Base-by-base conservation (phyloP, 2,329 filamentous ascomycete species). In the Botrytis byssoidea region DNA sequence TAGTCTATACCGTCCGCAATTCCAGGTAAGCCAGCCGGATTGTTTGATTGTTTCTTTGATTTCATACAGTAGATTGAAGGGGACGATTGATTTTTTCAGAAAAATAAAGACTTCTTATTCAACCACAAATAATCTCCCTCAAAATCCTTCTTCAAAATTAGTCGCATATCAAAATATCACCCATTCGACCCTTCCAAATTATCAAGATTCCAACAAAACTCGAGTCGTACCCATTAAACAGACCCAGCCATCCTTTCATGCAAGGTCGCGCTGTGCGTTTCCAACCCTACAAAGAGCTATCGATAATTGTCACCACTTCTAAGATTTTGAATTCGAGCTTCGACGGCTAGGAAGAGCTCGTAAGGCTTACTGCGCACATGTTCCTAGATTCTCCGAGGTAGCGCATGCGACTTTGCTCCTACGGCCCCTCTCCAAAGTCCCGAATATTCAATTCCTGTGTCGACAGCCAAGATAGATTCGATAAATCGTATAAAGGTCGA, bases 391-490 rank as follows among this genome's bases (percentile, higher is more conserved):
- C 71, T 74, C 68, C 32, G 59, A 65, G 74, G 75, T 80, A 80
- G 78, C 79, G 79, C 76, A 79, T 79, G 78, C 79, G 76, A 79
- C 74, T 75, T 74, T 74, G 75, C 74, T 77, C 77, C 61, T 73
- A 64, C 74, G 74, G 75, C 75, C 74, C 70, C 59, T 72, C 74
- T 72, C 44, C 48, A 66, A 75, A 63, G 35, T 60, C 63, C 59
- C 51, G 35, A 42, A 71, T 37, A 57, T 68, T 66, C 73, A 60
- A 37, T 74, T 67, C 59, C 72, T 63, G 59, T 71, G 65, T 75
- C 74, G 77, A 69, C 76, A 79, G 79, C 77, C 79, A 81, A 80
- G 77, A 81, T 81, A 81, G 80, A 80, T 78, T 80, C 79, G 77
- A 77, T 76, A 75, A 77, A 76, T 75, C 76, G 73, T 72, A 73